These are phyloP conservation scores for Stipa capillata DNA, from an alignment of 176 grass and related monocot species.

Conservation along the genomic window DNA sequence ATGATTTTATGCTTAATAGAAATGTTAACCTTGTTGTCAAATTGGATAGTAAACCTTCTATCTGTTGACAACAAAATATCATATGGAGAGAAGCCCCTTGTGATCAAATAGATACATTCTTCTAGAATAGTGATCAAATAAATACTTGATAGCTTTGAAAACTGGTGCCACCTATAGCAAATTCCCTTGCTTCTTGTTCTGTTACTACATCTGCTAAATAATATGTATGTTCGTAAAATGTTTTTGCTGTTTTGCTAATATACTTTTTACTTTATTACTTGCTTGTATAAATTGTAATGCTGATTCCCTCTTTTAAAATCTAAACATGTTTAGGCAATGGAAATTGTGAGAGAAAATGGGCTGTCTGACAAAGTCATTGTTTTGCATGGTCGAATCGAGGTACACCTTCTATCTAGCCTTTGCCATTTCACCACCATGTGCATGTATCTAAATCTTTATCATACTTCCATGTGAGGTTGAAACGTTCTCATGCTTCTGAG, in stretches of 20 bases:
- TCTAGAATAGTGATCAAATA: background rate
- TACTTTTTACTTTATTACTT: background rate
- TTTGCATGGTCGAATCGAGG: conserved; percentile 90
- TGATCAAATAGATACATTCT: conserved; percentile 10
- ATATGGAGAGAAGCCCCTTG: background rate
- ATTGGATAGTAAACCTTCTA: conserved; percentile 8
- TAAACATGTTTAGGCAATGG: conserved; percentile 62
- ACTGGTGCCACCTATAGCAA: background rate
- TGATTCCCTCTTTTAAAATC: conserved; percentile 19
- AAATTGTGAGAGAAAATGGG: conserved; percentile 93
- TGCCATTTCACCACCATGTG: conserved; percentile 6
- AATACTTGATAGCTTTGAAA: background rate
- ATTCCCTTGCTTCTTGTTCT: background rate
- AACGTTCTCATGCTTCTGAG: background rate
- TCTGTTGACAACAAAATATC: background rate
- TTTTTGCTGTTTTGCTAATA: background rate
- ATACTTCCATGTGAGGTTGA: background rate
- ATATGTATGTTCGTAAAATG: background rate
- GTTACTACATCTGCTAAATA: background rate
- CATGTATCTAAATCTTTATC: conserved; percentile 1
- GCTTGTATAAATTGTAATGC: conserved; percentile 1
- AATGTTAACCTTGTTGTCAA: background rate
- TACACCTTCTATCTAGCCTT: conserved; percentile 4
- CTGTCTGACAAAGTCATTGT: conserved; percentile 88
- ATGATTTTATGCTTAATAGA: background rate